Conservation (phyloP, 2,329 filamentous ascomycete genomes). For the Hymenoscyphus salicellus region DNA sequence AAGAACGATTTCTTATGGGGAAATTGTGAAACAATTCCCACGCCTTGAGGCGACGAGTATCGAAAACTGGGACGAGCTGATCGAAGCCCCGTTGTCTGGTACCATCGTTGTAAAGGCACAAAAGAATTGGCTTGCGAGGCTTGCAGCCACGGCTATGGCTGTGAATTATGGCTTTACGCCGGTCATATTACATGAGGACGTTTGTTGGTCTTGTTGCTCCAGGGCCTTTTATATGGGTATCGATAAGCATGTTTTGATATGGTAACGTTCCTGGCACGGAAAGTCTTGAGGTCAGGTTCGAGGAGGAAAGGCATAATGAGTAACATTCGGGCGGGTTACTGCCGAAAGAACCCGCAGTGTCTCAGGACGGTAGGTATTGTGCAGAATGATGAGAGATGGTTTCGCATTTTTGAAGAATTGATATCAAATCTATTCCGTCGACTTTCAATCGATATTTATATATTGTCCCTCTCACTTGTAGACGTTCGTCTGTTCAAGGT, state of each 20-base stretch:
- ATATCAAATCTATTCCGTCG: too few species aligned
- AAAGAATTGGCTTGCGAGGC: slow-evolving; percentile 17
- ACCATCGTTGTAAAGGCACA: slow-evolving; percentile 11
- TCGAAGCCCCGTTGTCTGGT: slow-evolving; percentile 2
- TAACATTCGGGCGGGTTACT: background rate
- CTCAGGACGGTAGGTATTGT: background rate
- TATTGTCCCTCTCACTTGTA: too few species aligned
- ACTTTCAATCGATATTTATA: too few species aligned
- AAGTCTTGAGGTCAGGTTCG: too few species aligned
- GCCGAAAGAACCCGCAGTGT: background rate
- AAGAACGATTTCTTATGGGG: background rate
- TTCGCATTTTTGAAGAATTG: too few species aligned
- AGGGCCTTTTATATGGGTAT: background rate
- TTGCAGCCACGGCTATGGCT: slow-evolving; percentile 19
- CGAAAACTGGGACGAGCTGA: slow-evolving; percentile 22
- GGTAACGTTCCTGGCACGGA: background rate
- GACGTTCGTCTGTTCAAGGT: too few species aligned
- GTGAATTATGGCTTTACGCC: slow-evolving; percentile 3
- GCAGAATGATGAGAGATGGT: too few species aligned
- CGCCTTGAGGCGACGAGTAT: slow-evolving; percentile 10
- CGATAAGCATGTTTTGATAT: background rate
- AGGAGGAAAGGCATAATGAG: background rate
- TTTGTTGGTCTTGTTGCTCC: slow-evolving; percentile 11
- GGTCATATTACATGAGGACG: slow-evolving; percentile 9
- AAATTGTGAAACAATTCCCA: background rate